A percentile compares a stretch with the other conserved stretches of the same genome.
Evolutionary conservation across 352 stramenopile genomes (phyloP).

Genomic region (Phytophthora parvispora): DNA sequence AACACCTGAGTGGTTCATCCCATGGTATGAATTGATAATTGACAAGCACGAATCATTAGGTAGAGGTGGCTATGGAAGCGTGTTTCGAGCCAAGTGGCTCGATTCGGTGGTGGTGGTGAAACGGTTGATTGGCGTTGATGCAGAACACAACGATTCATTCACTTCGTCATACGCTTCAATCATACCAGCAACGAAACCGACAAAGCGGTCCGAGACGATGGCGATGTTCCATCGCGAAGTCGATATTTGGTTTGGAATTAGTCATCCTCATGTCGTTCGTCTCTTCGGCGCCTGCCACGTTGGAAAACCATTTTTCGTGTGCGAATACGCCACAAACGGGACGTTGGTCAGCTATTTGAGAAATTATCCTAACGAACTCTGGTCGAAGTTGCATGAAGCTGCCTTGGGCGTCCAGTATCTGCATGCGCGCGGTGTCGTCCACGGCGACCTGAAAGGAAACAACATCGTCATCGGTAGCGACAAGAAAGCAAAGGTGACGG

Average conservation of each 20-base stretch:
- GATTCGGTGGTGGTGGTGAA: constrained; percentile 8
- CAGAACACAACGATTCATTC: neutral
- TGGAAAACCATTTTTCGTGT: constrained; percentile 13
- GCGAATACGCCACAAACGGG: constrained; percentile 17
- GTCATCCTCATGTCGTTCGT: constrained; percentile 11
- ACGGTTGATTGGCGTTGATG: neutral
- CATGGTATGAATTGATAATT: constrained; percentile 3
- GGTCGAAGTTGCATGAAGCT: neutral
- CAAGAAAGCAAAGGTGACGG: constrained; percentile 20
- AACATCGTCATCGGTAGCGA: constrained; percentile 20
- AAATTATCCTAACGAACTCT: neutral
- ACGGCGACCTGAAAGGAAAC: constrained; percentile 8
- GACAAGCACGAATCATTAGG: neutral
- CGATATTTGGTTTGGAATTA: constrained; percentile 15
- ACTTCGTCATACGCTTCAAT: neutral
- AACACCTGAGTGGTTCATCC: constrained; percentile 3
- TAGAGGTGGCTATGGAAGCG: neutral
- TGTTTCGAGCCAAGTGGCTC: constrained; percentile 5
- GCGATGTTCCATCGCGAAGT: constrained; percentile 9
- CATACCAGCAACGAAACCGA: neutral
- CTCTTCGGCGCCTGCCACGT: constrained; percentile 19
- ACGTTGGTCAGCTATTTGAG: constrained; percentile 10
- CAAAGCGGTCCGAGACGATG: neutral
- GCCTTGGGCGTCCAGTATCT: constrained; percentile 6
- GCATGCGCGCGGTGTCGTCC: constrained; percentile 1